phyloP scores from a whole-genome alignment of 306 rosid genomes.

The Prinsepia uniflora region DNA sequence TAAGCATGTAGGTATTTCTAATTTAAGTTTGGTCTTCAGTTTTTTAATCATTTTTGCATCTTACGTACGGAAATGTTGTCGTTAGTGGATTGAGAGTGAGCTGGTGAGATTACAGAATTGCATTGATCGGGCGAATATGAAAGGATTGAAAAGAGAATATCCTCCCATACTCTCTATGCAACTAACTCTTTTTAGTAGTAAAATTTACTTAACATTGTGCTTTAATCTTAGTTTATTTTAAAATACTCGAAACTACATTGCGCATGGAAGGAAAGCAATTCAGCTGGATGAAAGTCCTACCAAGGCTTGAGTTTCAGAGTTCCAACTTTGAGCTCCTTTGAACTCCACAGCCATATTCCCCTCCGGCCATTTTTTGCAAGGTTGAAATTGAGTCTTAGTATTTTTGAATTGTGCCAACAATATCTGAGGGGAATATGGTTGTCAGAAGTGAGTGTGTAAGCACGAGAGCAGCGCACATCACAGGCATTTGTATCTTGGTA shows the following conservation, averaged over 20 bases:
- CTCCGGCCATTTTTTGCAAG: not conserved
- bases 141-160: constrained; percentile 48
- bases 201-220: not conserved
- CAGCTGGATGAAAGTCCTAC: not conserved
- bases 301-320: not conserved
- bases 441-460: too few relatives aligned
- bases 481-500: not conserved
- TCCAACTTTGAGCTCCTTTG: not conserved
- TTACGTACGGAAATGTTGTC: not conserved
- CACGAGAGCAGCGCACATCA: too few relatives aligned
- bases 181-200: not conserved
- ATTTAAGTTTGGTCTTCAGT: not conserved
- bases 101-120: constrained; percentile 30
- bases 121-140: constrained; percentile 36
- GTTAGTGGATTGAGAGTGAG: constrained; percentile 40
- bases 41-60: not conserved
- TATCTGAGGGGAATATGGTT: too few relatives aligned
- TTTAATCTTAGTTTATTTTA: not conserved
- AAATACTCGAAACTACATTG: not conserved
- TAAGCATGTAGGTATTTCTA: constrained; percentile 48
- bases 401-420: not conserved
- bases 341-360: not conserved
- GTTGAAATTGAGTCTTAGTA: not conserved
- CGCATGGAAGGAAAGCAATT: not conserved
- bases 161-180: constrained; percentile 22